A percentile compares a stretch with the other conserved stretches of the same genome.
These are phyloP conservation scores for Moricandia moricandioides DNA, from an alignment of 345 rosid species.

Conservation along the genomic window DNA sequence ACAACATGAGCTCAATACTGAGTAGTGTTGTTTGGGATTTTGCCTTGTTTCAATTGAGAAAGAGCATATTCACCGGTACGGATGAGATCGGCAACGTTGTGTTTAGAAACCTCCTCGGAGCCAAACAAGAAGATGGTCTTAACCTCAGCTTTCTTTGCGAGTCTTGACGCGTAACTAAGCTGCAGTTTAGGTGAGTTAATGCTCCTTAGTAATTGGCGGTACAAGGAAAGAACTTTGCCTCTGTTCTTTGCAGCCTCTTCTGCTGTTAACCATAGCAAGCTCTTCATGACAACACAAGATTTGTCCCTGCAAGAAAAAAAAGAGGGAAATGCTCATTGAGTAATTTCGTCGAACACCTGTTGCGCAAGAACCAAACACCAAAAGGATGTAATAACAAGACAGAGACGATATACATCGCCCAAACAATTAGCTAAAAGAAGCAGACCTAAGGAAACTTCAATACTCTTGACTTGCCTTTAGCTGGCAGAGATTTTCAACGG, in stretches of 20 bases:
- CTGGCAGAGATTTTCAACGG: not conserved
- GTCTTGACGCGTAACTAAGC: slow-evolving; percentile 54
- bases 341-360: slow-evolving; percentile 26
- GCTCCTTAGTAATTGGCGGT: slow-evolving; percentile 53
- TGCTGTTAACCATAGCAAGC: slow-evolving; percentile 54
- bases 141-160: slow-evolving; percentile 61
- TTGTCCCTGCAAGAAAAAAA: slow-evolving; percentile 7
- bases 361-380: slow-evolving; percentile 18
- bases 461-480: slow-evolving; percentile 11
- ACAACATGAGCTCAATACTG: slow-evolving; percentile 17
- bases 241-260: slow-evolving; percentile 54
- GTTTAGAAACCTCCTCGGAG: slow-evolving; percentile 51
- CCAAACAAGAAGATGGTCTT: slow-evolving; percentile 52
- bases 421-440: not conserved
- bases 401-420: not conserved
- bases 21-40: slow-evolving; percentile 44
- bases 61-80: slow-evolving; percentile 55
- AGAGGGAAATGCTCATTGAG: not conserved
- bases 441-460: not conserved
- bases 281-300: slow-evolving; percentile 19
- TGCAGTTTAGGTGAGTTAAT: slow-evolving; percentile 54
- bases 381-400: not conserved
- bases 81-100: slow-evolving; percentile 54
- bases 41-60: slow-evolving; percentile 49
- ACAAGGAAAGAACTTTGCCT: slow-evolving; percentile 50